Base-by-base conservation (phyloP, 2,329 filamentous ascomycete genomes). In the Emmonsiellopsis sp. region DNA sequence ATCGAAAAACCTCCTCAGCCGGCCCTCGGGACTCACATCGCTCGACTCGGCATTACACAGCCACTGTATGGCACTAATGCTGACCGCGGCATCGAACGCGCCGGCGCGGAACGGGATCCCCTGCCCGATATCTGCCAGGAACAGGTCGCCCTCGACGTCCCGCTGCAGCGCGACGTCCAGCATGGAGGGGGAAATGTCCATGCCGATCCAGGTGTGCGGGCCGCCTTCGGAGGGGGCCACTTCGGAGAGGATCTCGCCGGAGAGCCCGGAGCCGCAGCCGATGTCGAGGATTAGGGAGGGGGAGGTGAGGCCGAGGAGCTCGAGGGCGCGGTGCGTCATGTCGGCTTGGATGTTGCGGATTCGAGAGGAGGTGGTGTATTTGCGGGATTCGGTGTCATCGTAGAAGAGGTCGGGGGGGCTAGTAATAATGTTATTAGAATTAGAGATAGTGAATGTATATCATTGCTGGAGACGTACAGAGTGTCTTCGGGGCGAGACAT, bases 401-500 rank as follows among this genome's bases (percentile, higher is more conserved):
- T 98, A 98, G 77, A 95, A 94, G 67, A 97, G 86, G 74, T 98
- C 93, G 60, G 93, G 92, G 49, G 91, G 88, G 68, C 89, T 94
- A 69, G 11, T n/a, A 3, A 45, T 13, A 45, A 13, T 34, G 7
- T 21, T 36, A 40, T 36, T 4, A 21, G 11, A 42, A 14, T 31
- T 37, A 39, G n/a, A 9, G 42, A 45, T 33, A 39, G 17, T 17
- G 17, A 17, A 2, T 17, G 17, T 34, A 45, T 31, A n/a, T 49
- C 33, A n/a, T 42, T 13, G n/a, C 39, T 33, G 32, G 31, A 52
- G 52, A 63, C 81, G 65, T 78, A 93, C 88, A 97, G 84, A 60
- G 83, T 87, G 74, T 98, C 93, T 78, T 98, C 93, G 59, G 93
- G 93, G 62, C 93, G 89, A 67, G 93, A 97, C 93, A 98, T 97